Evolutionary conservation across 2,329 filamentous ascomycete genomes (phyloP).

Genomic region (Onygenales sp.): DNA sequence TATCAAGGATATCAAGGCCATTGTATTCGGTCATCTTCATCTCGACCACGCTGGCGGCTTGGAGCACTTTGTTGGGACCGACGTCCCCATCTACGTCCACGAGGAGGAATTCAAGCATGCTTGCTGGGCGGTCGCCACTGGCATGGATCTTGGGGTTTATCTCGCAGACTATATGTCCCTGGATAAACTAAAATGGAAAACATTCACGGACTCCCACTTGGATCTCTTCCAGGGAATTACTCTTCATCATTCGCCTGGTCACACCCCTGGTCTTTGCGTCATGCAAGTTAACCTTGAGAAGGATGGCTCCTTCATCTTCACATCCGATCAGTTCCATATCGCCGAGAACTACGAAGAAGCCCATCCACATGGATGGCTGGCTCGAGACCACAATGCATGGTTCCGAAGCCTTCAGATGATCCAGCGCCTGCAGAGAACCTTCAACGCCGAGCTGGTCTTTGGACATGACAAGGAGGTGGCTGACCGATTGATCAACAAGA

Average conservation of each 20-base stretch:
- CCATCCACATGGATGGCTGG: slow-evolving; percentile 27
- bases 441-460: slow-evolving; percentile 23
- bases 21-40: slow-evolving; percentile 40
- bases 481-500: slow-evolving; percentile 6
- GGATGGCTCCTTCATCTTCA: slow-evolving; percentile 32
- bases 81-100: slow-evolving; percentile 39
- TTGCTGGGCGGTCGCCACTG: slow-evolving; percentile 36
- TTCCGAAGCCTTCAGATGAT: slow-evolving; percentile 25
- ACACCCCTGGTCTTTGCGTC: slow-evolving; percentile 26
- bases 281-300: slow-evolving; percentile 29
- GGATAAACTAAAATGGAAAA: slow-evolving; percentile 33
- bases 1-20: slow-evolving; percentile 38
- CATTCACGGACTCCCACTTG: slow-evolving; percentile 30
- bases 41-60: slow-evolving; percentile 41
- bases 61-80: slow-evolving; percentile 34
- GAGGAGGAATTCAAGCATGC: slow-evolving; percentile 40
- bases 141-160: slow-evolving; percentile 32
- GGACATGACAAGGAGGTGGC: slow-evolving; percentile 21
- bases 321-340: slow-evolving; percentile 32
- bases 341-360: slow-evolving; percentile 29
- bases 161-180: slow-evolving; percentile 27
- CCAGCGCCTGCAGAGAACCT: slow-evolving; percentile 21
- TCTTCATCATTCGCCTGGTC: slow-evolving; percentile 27
- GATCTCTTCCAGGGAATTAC: slow-evolving; percentile 33
- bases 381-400: slow-evolving; percentile 30